Evolutionary conservation across 163 green algal genomes (phyloP), one percentile per base, ranked within the genome.

Genomic region (Chloroidium sp.): DNA sequence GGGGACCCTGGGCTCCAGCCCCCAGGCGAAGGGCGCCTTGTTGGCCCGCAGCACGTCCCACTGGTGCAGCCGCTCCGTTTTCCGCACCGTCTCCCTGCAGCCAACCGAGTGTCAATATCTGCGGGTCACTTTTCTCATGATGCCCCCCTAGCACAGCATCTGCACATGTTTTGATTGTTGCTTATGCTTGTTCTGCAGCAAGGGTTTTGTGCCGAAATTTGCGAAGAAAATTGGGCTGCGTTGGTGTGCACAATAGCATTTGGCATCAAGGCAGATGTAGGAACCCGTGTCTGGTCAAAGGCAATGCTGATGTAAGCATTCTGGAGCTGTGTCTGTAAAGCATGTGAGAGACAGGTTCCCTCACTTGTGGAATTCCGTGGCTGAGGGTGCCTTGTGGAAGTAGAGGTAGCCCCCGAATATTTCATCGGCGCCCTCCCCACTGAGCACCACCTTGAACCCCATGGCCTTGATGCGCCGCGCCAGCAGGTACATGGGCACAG

Each of bases 351-450:
- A 36, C 36, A 36, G 36, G 36, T 36, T 36, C 36, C 36, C 84
- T 62, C 80, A 93, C 89, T 83, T 84, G 78, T 88, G 84, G 61
- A 86, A 85, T 72, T 86, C 84, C 4, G 69, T 77, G 69, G 84
- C 86, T 80, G 80, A 92, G 74, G 96, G 96, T 1, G 96, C 96
- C 84, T 99, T 98, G 92, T 99, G 96, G 90, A 99, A 99, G 90
- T 98, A 99, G 13, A 99, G 92, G 91, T 99, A 99, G 62, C 96
- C 96, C 4, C 96, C 96, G 82, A 98, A 97, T 12, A 96, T 88
- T 87, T 99, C 96, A 81, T 99, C 96, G 0, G 91, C 92, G 74
- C 96, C 96, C 90, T 99, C 96, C 2, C 96, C 96, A 0, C 86
- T 95, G 59, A 99, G 87, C 81, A 99, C 95, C 84, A 97, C 97